Percentiles rank a stretch among this genome's conserved stretches.
Evolutionary conservation across 139 green algal genomes (phyloP).

Genomic region (Haematococcus lacustris): DNA sequence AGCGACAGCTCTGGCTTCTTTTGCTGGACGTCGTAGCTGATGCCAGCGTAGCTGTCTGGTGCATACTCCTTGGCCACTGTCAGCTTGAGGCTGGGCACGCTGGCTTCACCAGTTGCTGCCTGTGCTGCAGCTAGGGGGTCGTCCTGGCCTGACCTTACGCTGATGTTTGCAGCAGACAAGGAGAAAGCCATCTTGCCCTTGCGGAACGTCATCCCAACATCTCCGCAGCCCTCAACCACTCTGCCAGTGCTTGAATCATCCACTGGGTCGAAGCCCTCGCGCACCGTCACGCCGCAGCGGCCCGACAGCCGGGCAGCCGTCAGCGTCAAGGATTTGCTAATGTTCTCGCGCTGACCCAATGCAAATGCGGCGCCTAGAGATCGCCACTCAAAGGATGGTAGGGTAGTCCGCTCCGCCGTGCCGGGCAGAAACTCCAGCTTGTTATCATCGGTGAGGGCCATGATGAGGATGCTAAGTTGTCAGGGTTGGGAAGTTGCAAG

Average conservation of each 20-base stretch:
- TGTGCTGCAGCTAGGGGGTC: conserved; percentile 23
- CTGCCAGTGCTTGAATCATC: conserved; percentile 20
- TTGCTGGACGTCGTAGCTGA: conserved; percentile 38
- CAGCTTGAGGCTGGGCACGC: conserved; percentile 29
- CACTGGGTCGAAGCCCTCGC: conserved; percentile 27
- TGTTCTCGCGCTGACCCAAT: not conserved
- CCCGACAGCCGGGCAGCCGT: conserved; percentile 17
- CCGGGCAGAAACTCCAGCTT: conserved; percentile 38
- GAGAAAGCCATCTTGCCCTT: conserved; percentile 19
- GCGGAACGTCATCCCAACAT: conserved; percentile 29
- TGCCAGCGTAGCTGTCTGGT: conserved; percentile 21
- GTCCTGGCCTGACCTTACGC: conserved; percentile 18
- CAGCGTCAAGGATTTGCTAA: not conserved
- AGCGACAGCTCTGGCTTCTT: conserved; percentile 29
- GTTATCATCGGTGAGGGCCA: conserved; percentile 7
- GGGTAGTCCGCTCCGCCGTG: not conserved
- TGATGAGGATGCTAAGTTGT: not conserved
- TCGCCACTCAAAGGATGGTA: conserved; percentile 31
- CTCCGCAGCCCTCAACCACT: conserved; percentile 23
- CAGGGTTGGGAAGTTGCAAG: not conserved
- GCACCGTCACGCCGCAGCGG: conserved; percentile 30
- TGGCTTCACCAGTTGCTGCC: conserved; percentile 10
- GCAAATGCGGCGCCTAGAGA: conserved; percentile 27
- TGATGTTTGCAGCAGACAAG: conserved; percentile 34
- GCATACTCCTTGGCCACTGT: conserved; percentile 28